phyloP scores from a whole-genome alignment of 73 alveolate genomes.

The Symbiodinium pilosum region DNA sequence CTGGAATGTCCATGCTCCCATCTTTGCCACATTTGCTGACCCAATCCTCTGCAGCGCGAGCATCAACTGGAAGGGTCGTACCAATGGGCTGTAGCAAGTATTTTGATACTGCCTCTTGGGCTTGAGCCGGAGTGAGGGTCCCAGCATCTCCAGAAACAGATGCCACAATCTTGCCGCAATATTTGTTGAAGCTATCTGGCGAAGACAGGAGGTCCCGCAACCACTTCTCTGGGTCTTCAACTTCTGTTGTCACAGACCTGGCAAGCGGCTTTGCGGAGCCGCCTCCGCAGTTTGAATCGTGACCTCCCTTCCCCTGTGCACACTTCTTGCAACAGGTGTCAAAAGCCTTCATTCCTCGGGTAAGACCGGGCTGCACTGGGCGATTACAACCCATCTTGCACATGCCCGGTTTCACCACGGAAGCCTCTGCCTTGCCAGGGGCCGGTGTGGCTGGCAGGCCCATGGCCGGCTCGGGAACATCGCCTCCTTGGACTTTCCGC shows the following conservation, averaged over 20 bases:
- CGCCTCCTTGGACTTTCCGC: slow-evolving; percentile 32
- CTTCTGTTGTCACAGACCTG: background rate
- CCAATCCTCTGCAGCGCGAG: slow-evolving; percentile 39
- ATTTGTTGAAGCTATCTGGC: background rate
- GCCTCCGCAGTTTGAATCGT: slow-evolving; percentile 50
- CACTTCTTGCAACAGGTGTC: slow-evolving; percentile 91
- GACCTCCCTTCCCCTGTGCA: slow-evolving; percentile 92
- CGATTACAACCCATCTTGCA: slow-evolving; percentile 65
- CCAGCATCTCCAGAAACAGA: slow-evolving; percentile 3
- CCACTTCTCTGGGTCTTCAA: background rate
- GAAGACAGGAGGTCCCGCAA: background rate
- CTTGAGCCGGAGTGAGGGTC: background rate
- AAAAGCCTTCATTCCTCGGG: slow-evolving; percentile 87
- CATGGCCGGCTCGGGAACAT: background rate
- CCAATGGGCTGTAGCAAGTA: slow-evolving; percentile 66
- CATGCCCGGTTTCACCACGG: background rate
- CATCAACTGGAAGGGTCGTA: slow-evolving; percentile 46
- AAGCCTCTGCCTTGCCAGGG: background rate
- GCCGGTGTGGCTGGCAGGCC: background rate
- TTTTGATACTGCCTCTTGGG: slow-evolving; percentile 6
- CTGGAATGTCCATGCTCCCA: slow-evolving; percentile 61
- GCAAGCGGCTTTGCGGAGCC: slow-evolving; percentile 2
- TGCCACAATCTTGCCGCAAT: background rate
- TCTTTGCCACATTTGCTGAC: slow-evolving; percentile 19
- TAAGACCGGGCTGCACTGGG: slow-evolving; percentile 88